Conservation (phyloP, 176 grass and related monocot species). For the barley (Hordeum vulgare) region MorexV3_pseudomolecules_assembly NC_058519.1:447572933-447573432, state of each 20-base stretch:
- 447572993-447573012: conserved; percentile 95
- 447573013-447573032: conserved; percentile 93
- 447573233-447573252: background rate
- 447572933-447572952: conserved; percentile 67
- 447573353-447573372: no score
- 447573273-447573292: no score
- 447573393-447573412: no score
- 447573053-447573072: conserved; percentile 79
- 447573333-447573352: no score
- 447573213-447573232: background rate
- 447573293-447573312: no score
- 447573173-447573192: background rate
- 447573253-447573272: no score
- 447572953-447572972: conserved; percentile 79
- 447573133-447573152: background rate
- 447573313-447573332: no score
- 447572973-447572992: conserved; percentile 83
- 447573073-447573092: conserved; percentile 63
- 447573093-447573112: background rate
- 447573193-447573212: background rate
- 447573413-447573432: no score
- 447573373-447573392: no score
- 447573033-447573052: conserved; percentile 68
- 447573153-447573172: background rate
- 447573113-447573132: background rate